Conservation (phyloP, 1,139 yeast species). For the Lodderomyces parapsilosis region DNA sequence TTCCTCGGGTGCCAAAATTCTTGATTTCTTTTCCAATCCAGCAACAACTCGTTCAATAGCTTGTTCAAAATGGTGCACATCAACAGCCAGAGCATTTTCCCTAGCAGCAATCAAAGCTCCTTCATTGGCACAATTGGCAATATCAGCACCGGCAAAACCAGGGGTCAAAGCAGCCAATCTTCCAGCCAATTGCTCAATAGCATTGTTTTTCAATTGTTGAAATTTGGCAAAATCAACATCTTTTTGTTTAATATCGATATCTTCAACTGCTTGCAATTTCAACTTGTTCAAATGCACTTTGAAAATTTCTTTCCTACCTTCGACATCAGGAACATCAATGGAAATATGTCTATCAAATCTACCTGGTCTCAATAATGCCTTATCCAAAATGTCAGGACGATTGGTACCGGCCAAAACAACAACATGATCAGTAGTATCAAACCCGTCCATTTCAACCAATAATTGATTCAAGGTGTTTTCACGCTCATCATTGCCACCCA, state of each 20-base stretch:
- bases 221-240: slow-evolving; percentile 49
- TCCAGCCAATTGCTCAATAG: slow-evolving; percentile 63
- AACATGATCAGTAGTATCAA: slow-evolving; percentile 69
- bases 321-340: slow-evolving; percentile 73
- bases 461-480: slow-evolving; percentile 78
- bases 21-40: slow-evolving; percentile 72
- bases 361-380: slow-evolving; percentile 79
- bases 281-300: slow-evolving; percentile 66
- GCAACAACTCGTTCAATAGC: slow-evolving; percentile 84
- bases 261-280: slow-evolving; percentile 40
- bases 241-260: slow-evolving; percentile 37
- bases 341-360: slow-evolving; percentile 78
- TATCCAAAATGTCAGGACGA: slow-evolving; percentile 75
- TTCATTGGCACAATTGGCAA: slow-evolving; percentile 80
- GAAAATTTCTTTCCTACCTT: slow-evolving; percentile 75
- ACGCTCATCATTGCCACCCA: slow-evolving; percentile 76
- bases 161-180: slow-evolving; percentile 78
- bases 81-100: slow-evolving; percentile 55
- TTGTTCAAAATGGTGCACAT: slow-evolving; percentile 64
- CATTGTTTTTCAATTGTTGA: slow-evolving; percentile 44
- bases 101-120: slow-evolving; percentile 83
- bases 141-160: slow-evolving; percentile 85
- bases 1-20: slow-evolving; percentile 66
- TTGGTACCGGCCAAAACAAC: slow-evolving; percentile 84
- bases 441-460: slow-evolving; percentile 85